Evolutionary conservation across 257 asterid genomes (phyloP).

Genomic region (Solanum tacnaense): DNA sequence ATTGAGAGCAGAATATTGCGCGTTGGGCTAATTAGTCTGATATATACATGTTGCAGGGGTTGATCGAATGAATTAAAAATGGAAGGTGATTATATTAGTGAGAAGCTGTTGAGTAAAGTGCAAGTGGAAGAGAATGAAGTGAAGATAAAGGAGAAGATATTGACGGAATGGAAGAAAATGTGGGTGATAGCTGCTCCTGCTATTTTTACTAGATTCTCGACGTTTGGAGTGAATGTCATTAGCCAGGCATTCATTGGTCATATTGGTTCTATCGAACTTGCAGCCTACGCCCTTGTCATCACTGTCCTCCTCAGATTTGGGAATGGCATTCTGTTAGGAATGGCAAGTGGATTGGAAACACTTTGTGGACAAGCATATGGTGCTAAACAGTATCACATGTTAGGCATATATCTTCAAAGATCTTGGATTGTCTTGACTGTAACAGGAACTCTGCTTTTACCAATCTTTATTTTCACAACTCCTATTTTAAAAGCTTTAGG

Average conservation of each 20-base stretch:
- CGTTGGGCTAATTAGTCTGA: no score
- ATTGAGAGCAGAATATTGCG: background rate
- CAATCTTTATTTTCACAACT: slow-evolving; percentile 36
- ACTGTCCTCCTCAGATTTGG: slow-evolving; percentile 35
- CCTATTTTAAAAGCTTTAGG: slow-evolving; percentile 58
- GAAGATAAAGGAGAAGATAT: slow-evolving; percentile 2
- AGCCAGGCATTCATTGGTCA: slow-evolving; percentile 48
- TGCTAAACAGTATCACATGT: slow-evolving; percentile 68
- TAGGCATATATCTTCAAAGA: slow-evolving; percentile 70
- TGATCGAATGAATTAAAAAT: background rate
- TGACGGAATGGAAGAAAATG: slow-evolving; percentile 31
- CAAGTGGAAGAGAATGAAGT: background rate
- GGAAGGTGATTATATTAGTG: slow-evolving; percentile 8
- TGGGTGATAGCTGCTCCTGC: slow-evolving; percentile 49
- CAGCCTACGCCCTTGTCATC: slow-evolving; percentile 38
- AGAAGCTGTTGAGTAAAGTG: background rate
- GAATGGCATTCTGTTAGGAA: slow-evolving; percentile 49
- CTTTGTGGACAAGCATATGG: slow-evolving; percentile 84
- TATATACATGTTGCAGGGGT: background rate
- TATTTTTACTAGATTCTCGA: slow-evolving; percentile 33
- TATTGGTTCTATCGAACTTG: slow-evolving; percentile 31
- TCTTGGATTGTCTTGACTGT: slow-evolving; percentile 50
- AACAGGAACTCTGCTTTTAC: slow-evolving; percentile 29
- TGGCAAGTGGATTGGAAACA: slow-evolving; percentile 75
- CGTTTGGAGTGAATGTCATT: slow-evolving; percentile 34